A percentile compares a stretch with the other conserved stretches of the same genome.
These are phyloP conservation scores for Emmonsiellopsis sp. DNA, from an alignment of 2,329 filamentous ascomycete species.

Conservation along the genomic window DNA sequence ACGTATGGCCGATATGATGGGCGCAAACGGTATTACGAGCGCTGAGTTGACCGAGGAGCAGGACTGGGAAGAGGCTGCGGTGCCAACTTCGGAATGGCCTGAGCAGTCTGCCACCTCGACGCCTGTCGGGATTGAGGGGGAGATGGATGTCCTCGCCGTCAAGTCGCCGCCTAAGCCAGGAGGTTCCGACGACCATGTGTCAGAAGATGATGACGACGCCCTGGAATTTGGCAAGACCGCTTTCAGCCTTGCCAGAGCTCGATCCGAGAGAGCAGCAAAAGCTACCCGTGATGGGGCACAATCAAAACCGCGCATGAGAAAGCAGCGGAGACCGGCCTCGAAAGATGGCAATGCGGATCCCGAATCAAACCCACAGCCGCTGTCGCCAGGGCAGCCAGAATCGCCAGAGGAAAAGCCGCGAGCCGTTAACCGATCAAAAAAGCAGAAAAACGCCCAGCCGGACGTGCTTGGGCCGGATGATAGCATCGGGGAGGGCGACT, in stretches of 20 bases:
- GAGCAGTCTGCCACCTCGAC: conserved; percentile 10
- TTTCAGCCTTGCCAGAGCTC: background rate
- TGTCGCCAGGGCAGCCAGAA: background rate
- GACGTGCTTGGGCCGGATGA: conserved; percentile 39
- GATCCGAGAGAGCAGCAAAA: background rate
- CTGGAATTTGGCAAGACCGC: background rate
- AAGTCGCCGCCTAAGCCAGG: conserved; percentile 7
- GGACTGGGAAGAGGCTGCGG: conserved; percentile 33
- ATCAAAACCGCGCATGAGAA: background rate
- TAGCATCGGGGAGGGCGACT: conserved; percentile 70
- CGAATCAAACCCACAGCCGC: background rate
- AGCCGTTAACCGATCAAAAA: conserved; percentile 6
- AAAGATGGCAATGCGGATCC: background rate
- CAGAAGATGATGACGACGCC: background rate
- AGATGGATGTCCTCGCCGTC: conserved; percentile 26
- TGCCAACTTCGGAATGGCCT: conserved; percentile 9
- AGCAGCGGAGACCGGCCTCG: background rate
- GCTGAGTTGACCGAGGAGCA: conserved; percentile 47
- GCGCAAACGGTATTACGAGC: conserved; percentile 55
- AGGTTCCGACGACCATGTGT: background rate
- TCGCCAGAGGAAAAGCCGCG: background rate
- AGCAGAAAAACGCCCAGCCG: conserved; percentile 14
- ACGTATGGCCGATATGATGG: conserved; percentile 64
- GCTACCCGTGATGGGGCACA: background rate
- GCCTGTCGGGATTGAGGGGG: conserved; percentile 25